Evolutionary conservation across 495 filamentous ascomycete species (phyloP).

Genomic region (Penicillium roqueforti): DNA sequence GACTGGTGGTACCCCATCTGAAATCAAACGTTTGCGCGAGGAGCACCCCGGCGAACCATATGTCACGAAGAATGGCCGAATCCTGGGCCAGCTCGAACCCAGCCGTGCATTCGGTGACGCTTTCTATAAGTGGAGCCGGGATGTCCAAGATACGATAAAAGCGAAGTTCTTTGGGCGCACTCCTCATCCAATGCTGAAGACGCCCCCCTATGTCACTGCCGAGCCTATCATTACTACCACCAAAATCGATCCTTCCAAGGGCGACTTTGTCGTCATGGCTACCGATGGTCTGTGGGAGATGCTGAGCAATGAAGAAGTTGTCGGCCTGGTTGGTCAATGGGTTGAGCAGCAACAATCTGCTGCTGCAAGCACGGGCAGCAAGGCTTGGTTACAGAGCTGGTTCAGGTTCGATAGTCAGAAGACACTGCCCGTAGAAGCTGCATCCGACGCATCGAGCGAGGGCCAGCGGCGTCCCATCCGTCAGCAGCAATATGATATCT

Average conservation of each 20-base stretch:
- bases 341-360: conserved; percentile 67
- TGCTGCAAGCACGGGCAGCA: conserved; percentile 35
- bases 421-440: conserved; percentile 50
- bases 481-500: conserved; percentile 74
- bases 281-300: conserved; percentile 99
- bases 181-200: conserved; percentile 67
- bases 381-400: conserved; percentile 47
- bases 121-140: conserved; percentile 89
- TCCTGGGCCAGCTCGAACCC: conserved; percentile 88
- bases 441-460: conserved; percentile 48
- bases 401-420: conserved; percentile 43
- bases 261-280: conserved; percentile 94
- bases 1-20: conserved; percentile 79
- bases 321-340: conserved; percentile 96
- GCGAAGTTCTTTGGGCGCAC: conserved; percentile 79
- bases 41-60: conserved; percentile 84
- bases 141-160: conserved; percentile 77
- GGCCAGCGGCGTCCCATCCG: conserved; percentile 70
- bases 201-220: conserved; percentile 95
- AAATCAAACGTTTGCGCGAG: conserved; percentile 73
- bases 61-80: conserved; percentile 80
- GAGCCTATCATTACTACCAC: conserved; percentile 96
- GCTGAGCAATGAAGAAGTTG: conserved; percentile 97
- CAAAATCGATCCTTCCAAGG: conserved; percentile 80
- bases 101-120: conserved; percentile 94